Evolutionary conservation across 2,329 filamentous ascomycete genomes (phyloP).

Genomic region (Metarhizium robertsii): DNA sequence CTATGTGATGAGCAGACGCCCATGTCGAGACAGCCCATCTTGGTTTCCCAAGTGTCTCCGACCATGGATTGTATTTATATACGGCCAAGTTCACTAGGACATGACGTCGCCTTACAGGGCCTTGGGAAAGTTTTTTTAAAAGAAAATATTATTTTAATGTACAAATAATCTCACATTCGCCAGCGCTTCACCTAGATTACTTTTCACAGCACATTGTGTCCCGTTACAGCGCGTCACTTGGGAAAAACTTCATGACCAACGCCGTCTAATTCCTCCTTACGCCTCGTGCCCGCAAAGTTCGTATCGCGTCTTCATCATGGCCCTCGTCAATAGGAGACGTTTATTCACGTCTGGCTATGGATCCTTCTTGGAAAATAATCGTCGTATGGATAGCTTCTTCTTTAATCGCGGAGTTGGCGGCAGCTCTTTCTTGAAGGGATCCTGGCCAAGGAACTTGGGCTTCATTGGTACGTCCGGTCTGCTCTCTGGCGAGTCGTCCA

Average conservation of each 20-base stretch:
- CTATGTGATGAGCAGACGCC: too few relatives aligned
- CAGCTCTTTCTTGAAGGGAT: constrained; percentile 4
- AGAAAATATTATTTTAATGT: not conserved
- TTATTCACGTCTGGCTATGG: not conserved
- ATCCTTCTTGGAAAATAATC: constrained; percentile 9
- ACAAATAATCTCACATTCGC: not conserved
- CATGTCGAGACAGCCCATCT: too few relatives aligned
- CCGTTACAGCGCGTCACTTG: not conserved
- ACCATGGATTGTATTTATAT: too few relatives aligned
- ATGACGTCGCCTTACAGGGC: too few relatives aligned
- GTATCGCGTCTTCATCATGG: not conserved
- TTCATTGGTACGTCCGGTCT: not conserved
- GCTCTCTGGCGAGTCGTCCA: not conserved
- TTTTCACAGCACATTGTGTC: not conserved
- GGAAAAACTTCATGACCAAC: not conserved
- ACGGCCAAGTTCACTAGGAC: too few relatives aligned
- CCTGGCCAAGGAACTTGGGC: constrained; percentile 4
- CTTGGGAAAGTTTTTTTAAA: too few relatives aligned
- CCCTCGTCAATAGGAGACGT: not conserved
- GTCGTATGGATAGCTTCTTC: constrained; percentile 13
- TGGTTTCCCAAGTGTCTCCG: too few relatives aligned
- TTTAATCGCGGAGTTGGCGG: constrained; percentile 6
- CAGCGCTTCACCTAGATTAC: not conserved
- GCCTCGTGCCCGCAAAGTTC: not conserved
- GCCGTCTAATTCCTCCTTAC: not conserved